phyloP scores from a whole-genome alignment of 1,139 yeast species.

The Debaryomycetaceae sp. region DNA sequence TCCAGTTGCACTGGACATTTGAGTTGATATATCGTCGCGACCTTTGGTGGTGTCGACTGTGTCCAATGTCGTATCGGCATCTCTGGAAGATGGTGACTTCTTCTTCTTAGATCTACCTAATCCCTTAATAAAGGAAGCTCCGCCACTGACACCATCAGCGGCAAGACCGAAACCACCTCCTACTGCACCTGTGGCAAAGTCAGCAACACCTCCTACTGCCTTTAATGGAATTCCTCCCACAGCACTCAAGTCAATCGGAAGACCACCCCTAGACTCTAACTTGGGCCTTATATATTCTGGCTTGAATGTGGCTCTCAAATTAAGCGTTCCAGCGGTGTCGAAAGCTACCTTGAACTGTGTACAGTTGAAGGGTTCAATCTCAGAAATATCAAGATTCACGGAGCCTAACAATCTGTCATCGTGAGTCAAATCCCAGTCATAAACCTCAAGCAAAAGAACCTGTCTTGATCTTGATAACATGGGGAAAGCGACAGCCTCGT shows the following conservation, averaged over 20 bases:
- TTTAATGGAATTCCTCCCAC: constrained; percentile 48
- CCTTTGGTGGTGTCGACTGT: constrained; percentile 2
- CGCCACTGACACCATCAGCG: constrained; percentile 44
- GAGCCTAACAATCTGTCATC: constrained; percentile 58
- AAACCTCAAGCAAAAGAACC: constrained; percentile 45
- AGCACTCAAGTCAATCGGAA: constrained; percentile 36
- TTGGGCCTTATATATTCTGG: constrained; percentile 70
- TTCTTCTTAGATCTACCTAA: constrained; percentile 20
- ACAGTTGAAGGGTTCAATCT: constrained; percentile 41
- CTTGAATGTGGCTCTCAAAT: constrained; percentile 49
- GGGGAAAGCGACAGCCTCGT: constrained; percentile 56
- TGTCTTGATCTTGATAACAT: constrained; percentile 61
- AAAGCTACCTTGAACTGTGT: constrained; percentile 48
- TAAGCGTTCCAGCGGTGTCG: constrained; percentile 59
- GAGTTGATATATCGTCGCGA: constrained; percentile 2
- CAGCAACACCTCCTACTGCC: constrained; percentile 43
- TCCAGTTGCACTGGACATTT: constrained; percentile 4
- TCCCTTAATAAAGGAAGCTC: constrained; percentile 16
- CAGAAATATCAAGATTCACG: constrained; percentile 46
- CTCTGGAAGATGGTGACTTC: constrained; percentile 9
- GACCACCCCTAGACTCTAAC: constrained; percentile 38
- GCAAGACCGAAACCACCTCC: constrained; percentile 24
- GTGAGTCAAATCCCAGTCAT: constrained; percentile 78
- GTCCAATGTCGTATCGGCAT: constrained; percentile 7
- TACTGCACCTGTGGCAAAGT: constrained; percentile 29